Conservation (phyloP, 768 basidiomycete species). For the Candolleomyces aberdarensis region DNA sequence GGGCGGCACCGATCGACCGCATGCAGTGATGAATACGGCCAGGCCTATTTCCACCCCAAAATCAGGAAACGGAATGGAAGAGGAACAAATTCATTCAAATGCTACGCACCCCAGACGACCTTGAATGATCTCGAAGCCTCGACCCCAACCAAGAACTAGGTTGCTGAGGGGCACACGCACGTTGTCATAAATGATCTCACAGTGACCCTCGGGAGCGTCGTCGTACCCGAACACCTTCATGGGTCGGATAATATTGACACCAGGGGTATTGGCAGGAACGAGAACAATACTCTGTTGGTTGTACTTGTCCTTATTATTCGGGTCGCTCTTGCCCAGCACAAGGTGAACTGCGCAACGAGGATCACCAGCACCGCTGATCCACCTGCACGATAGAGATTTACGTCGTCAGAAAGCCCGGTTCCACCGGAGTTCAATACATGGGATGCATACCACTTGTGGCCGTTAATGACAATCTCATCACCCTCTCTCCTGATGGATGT, state of each 20-base stretch:
- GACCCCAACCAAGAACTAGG: conserved; percentile 88
- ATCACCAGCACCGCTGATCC: conserved; percentile 97
- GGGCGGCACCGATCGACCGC: conserved; percentile 91
- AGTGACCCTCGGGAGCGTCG: conserved; percentile 96
- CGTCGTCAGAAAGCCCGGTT: neutral
- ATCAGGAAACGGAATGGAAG: neutral
- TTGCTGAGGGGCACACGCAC: conserved; percentile 85
- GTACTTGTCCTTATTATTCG: conserved; percentile 71
- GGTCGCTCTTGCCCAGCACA: conserved; percentile 93
- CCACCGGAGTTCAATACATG: too few species aligned
- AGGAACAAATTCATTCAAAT: neutral
- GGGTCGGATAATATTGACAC: conserved; percentile 86
- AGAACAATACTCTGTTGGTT: conserved; percentile 92
- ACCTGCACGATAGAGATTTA: conserved; percentile 47
- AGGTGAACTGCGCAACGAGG: conserved; percentile 87
- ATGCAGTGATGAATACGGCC: conserved; percentile 98
- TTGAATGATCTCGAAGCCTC: conserved; percentile 97
- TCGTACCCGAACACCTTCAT: conserved; percentile 95
- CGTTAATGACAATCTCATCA: conserved; percentile 87
- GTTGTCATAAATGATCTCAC: conserved; percentile 91
- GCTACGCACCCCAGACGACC: conserved; percentile 78
- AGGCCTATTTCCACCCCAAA: conserved; percentile 46
- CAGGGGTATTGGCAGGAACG: conserved; percentile 84
- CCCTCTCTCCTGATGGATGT: conserved; percentile 85
- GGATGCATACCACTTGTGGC: conserved; percentile 82